Conservation (phyloP, 306 rosid genomes). For the Cyamopsis tetragonoloba region DNA sequence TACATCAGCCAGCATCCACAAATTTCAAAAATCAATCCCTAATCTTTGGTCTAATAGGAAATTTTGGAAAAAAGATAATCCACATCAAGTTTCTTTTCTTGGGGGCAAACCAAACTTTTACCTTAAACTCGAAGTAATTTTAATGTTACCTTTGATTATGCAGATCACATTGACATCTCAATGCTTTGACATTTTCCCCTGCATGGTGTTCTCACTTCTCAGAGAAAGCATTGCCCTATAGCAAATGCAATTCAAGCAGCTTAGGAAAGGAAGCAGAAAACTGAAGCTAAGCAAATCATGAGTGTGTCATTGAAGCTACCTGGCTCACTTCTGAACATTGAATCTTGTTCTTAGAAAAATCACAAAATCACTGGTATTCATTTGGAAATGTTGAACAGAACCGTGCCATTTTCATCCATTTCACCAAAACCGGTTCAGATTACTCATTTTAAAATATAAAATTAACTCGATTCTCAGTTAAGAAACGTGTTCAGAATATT, state of each 20-base stretch:
- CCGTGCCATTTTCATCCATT: neutral
- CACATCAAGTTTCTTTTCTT: neutral
- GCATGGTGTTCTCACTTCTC: neutral
- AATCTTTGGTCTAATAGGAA: neutral
- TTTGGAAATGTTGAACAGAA: neutral
- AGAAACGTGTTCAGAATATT: constrained; percentile 4
- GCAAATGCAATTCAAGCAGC: constrained; percentile 13
- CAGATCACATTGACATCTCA: neutral
- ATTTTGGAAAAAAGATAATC: neutral
- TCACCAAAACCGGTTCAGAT: neutral
- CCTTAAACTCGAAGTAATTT: no score
- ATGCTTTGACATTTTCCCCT: neutral
- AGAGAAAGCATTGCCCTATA: constrained; percentile 17
- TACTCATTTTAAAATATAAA: neutral
- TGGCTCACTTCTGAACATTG: constrained; percentile 40
- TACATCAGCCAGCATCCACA: constrained; percentile 15
- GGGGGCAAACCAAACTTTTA: neutral
- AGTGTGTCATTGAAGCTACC: constrained; percentile 38
- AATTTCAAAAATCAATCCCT: neutral
- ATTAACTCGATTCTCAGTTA: neutral
- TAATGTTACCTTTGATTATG: constrained; percentile 19
- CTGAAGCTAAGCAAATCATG: constrained; percentile 21
- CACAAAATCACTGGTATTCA: neutral
- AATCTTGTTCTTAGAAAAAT: neutral
- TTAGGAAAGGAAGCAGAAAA: neutral